These are phyloP conservation scores for Aspergillus homomorphus DNA, from an alignment of 495 filamentous ascomycete genomes.

Conservation along the genomic window DNA sequence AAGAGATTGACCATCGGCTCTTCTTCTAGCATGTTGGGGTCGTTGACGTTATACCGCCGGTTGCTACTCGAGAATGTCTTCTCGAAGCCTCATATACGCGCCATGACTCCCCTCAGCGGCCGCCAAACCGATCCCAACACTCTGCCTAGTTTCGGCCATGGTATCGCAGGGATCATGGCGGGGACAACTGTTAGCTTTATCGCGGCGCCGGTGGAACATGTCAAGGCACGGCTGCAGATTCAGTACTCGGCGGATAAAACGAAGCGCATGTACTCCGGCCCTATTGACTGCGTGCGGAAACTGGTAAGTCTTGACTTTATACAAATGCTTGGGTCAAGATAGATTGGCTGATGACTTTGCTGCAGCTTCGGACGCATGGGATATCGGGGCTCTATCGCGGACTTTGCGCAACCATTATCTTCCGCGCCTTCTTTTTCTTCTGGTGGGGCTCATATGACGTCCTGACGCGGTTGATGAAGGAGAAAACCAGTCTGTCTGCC, in stretches of 20 bases:
- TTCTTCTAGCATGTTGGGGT: constrained; percentile 73
- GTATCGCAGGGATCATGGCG: constrained; percentile 79
- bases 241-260: constrained; percentile 79
- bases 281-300: constrained; percentile 75
- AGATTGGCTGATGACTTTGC: not conserved
- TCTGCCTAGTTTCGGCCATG: constrained; percentile 80
- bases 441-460: constrained; percentile 96
- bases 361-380: constrained; percentile 59
- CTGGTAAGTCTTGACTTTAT: constrained; percentile 47
- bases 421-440: constrained; percentile 92
- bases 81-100: constrained; percentile 49
- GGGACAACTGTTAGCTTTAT: constrained; percentile 89
- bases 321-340: not conserved
- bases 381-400: constrained; percentile 80
- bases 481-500: constrained; percentile 66
- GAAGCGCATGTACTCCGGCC: constrained; percentile 76
- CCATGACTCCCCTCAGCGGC: constrained; percentile 32
- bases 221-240: constrained; percentile 91
- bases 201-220: constrained; percentile 89
- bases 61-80: constrained; percentile 78
- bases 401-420: constrained; percentile 77
- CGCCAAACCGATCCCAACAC: constrained; percentile 35
- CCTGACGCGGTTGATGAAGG: constrained; percentile 62
- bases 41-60: constrained; percentile 81
- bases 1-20: not conserved